phyloP scores from a whole-genome alignment of 1,139 yeast species.

The Geotrichum australiense region DNA sequence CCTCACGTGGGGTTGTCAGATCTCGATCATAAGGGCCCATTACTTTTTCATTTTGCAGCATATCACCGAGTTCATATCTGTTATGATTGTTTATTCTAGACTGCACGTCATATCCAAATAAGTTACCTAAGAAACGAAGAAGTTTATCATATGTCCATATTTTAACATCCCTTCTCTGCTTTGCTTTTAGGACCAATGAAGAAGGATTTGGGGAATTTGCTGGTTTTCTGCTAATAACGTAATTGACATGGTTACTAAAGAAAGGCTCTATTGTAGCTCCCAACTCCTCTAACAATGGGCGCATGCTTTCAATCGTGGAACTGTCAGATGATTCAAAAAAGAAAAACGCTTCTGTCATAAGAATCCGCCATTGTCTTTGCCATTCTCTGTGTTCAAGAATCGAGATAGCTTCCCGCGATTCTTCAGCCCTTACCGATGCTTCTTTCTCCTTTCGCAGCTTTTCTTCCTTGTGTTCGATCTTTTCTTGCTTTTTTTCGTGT shows the following conservation, averaged over 20 bases:
- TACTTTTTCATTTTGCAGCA: conserved; percentile 76
- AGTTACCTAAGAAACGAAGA: conserved; percentile 64
- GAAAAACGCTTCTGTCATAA: conserved; percentile 65
- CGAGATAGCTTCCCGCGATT: conserved; percentile 18
- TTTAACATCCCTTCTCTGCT: conserved; percentile 52
- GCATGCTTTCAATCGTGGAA: conserved; percentile 44
- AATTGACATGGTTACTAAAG: conserved; percentile 72
- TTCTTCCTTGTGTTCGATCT: conserved; percentile 6
- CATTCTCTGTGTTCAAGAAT: conserved; percentile 39
- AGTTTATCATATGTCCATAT: conserved; percentile 89
- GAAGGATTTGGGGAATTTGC: conserved; percentile 37
- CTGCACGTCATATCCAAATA: conserved; percentile 49
- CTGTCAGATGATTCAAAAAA: conserved; percentile 73
- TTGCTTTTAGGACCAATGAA: conserved; percentile 63
- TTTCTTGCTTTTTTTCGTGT: conserved; percentile 6
- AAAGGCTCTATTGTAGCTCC: conserved; percentile 53
- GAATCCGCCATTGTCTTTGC: conserved; percentile 76
- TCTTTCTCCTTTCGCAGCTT: conserved; percentile 4
- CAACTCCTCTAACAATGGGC: conserved; percentile 32
- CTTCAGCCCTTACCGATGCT: conserved; percentile 3
- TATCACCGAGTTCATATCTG: conserved; percentile 44
- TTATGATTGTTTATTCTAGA: conserved; percentile 16
- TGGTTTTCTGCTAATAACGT: conserved; percentile 64
- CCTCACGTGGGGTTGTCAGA: conserved; percentile 77
- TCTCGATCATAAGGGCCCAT: conserved; percentile 88